Conservation (phyloP, 2,329 filamentous ascomycete species). For the Colletotrichum sp. region DNA sequence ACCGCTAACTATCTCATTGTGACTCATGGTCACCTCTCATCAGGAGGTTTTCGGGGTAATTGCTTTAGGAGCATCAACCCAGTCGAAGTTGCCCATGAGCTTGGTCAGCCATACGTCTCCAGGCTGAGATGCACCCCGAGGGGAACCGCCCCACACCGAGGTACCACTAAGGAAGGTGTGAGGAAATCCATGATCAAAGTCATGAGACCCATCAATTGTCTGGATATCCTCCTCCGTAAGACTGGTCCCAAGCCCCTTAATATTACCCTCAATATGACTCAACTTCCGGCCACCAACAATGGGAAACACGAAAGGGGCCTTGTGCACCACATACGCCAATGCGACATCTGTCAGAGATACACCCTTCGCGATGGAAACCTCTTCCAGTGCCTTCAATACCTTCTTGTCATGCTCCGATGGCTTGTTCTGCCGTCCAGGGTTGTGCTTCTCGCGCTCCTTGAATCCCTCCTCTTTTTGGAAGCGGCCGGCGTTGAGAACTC, state of each 20-base stretch:
- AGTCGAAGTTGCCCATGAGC: background rate
- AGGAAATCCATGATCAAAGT: constrained; percentile 44
- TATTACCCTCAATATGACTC: constrained; percentile 63
- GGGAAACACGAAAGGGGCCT: constrained; percentile 64
- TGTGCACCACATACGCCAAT: constrained; percentile 64
- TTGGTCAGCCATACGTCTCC: background rate
- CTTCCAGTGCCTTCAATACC: background rate
- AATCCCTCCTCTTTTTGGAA: constrained; percentile 41
- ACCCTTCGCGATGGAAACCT: background rate
- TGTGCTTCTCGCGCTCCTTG: background rate
- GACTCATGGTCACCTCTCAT: background rate
- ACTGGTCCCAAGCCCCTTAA: constrained; percentile 56
- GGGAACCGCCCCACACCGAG: accelerated
- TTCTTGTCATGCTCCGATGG: background rate
- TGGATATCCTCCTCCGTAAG: constrained; percentile 58
- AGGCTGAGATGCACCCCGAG: background rate
- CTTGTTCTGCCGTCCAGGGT: background rate
- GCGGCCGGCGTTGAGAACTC: constrained; percentile 55
- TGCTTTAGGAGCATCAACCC: background rate
- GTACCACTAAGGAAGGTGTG: background rate
- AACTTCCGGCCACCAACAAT: constrained; percentile 65
- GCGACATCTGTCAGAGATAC: constrained; percentile 34
- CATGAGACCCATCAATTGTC: constrained; percentile 55
- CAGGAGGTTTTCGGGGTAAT: background rate
- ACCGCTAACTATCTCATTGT: no score